phyloP scores from a whole-genome alignment of 2,329 filamentous ascomycete genomes.

The Fusarium sacchari region DNA sequence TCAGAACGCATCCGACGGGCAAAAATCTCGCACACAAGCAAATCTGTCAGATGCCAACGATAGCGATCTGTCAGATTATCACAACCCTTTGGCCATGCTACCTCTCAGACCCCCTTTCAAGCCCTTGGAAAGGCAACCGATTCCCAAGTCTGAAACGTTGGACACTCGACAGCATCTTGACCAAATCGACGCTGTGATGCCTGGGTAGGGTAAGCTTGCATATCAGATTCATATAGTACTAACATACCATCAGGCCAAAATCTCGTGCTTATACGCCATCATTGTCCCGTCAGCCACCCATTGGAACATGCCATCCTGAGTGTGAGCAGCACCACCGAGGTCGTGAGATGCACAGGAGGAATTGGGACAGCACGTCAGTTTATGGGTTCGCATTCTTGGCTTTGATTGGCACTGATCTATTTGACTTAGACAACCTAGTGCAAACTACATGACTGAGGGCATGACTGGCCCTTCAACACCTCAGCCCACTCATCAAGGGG shows the following conservation, averaged over 20 bases:
- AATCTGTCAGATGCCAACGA: background rate
- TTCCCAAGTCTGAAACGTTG: background rate
- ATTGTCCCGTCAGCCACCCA: background rate
- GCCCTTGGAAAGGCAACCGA: background rate
- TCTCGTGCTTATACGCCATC: background rate
- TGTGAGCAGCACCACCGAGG: constrained; percentile 8
- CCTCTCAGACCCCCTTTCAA: constrained; percentile 23
- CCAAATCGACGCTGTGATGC: background rate
- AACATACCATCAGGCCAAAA: background rate
- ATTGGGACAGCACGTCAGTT: constrained; percentile 19
- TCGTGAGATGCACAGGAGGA: constrained; percentile 11
- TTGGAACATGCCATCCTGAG: background rate
- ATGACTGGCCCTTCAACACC: constrained; percentile 9
- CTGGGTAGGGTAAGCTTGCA: background rate
- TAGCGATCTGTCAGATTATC: constrained; percentile 13
- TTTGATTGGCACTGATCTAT: background rate
- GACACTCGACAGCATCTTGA: background rate
- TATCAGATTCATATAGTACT: background rate
- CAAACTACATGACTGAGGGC: constrained; percentile 6
- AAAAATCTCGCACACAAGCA: background rate
- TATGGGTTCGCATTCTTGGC: background rate
- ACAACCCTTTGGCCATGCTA: constrained; percentile 31
- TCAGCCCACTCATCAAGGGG: constrained; percentile 30
- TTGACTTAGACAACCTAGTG: background rate
- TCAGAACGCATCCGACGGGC: background rate